Evolutionary conservation across 768 basidiomycete genomes (phyloP).

Genomic region (Phylloporus scabripes): DNA sequence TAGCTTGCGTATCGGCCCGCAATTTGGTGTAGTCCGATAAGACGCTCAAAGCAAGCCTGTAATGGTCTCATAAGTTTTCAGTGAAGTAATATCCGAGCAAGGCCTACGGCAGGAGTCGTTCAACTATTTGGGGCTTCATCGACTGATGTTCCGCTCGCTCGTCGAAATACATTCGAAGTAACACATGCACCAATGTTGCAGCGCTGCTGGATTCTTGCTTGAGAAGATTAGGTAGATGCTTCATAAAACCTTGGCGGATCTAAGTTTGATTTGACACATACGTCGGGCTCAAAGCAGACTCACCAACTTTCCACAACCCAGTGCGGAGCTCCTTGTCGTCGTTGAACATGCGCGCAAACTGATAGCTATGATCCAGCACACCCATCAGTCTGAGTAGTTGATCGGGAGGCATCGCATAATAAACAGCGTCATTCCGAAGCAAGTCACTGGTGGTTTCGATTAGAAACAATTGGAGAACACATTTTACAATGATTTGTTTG

Average conservation of each 20-base stretch:
- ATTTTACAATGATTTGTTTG: conserved; percentile 99
- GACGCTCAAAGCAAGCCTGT: conserved; percentile 81
- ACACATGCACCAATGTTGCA: conserved; percentile 85
- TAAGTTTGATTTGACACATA: conserved; percentile 2
- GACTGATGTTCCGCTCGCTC: conserved; percentile 82
- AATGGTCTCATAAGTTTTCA: conserved; percentile 3
- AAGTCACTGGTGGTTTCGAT: conserved; percentile 98
- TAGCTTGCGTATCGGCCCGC: conserved; percentile 83
- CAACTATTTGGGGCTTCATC: conserved; percentile 72
- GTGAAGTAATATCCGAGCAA: background rate
- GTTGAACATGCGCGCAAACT: conserved; percentile 95
- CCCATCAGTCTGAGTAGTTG: conserved; percentile 92
- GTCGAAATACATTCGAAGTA: conserved; percentile 93
- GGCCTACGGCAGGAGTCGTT: conserved; percentile 62
- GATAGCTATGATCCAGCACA: conserved; percentile 94
- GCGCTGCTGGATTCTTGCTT: conserved; percentile 99
- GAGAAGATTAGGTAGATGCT: conserved; percentile 93
- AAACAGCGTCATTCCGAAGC: conserved; percentile 87
- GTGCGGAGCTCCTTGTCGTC: conserved; percentile 97
- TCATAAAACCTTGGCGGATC: conserved; percentile 85
- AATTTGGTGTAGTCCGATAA: conserved; percentile 88
- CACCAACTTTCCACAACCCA: conserved; percentile 98
- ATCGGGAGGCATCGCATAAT: conserved; percentile 89
- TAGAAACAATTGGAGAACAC: conserved; percentile 90
- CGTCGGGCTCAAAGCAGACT: conserved; percentile 32